These are phyloP conservation scores for Saccharomyces mikatae DNA, from an alignment of 805 yeast species.

Conservation along the genomic window DNA sequence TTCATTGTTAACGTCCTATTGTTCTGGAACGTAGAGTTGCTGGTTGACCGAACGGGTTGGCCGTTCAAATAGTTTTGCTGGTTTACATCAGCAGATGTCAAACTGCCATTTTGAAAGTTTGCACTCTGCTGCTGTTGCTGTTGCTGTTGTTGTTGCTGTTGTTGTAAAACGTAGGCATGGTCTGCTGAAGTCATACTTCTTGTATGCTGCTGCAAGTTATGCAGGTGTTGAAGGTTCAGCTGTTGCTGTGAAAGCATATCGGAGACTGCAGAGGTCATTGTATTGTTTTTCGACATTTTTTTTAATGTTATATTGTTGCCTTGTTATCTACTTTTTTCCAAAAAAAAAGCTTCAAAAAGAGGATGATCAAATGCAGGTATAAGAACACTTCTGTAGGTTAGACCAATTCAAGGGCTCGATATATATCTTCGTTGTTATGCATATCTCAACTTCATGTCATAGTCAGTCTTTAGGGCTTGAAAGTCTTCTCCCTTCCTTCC, in stretches of 20 bases:
- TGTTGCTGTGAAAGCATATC: constrained; percentile 37
- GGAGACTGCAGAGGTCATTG: constrained; percentile 30
- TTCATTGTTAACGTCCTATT: neutral
- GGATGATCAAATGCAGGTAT: neutral
- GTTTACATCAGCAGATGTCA: neutral
- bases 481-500: neutral
- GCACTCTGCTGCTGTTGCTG: constrained; percentile 1
- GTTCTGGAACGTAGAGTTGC: neutral
- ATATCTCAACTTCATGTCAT: neutral
- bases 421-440: neutral
- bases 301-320: neutral
- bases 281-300: constrained; percentile 30
- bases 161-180: constrained; percentile 4
- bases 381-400: neutral
- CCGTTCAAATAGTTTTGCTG: neutral
- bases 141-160: constrained; percentile 2
- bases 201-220: constrained; percentile 38
- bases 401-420: neutral
- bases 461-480: neutral
- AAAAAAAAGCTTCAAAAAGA: neutral
- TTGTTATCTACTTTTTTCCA: constrained; percentile 1
- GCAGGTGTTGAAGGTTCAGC: constrained; percentile 40
- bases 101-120: neutral
- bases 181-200: constrained; percentile 34
- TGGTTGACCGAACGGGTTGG: neutral